Evolutionary conservation across 768 basidiomycete species (phyloP), one percentile per base, ranked within the genome.

Genomic region (Tubosaeta sp.): DNA sequence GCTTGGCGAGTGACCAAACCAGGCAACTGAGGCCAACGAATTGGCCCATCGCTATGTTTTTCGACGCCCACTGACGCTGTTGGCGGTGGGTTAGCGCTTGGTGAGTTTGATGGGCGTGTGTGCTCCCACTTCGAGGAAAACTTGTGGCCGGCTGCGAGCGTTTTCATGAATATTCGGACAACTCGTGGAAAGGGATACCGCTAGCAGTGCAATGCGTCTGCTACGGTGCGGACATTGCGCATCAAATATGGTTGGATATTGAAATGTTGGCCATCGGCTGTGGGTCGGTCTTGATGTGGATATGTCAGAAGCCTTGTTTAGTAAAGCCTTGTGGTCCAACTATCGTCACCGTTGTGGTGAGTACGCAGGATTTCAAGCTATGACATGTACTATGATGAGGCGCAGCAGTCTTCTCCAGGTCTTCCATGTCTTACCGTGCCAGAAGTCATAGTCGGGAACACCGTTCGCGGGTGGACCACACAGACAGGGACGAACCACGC

Each of bases 221-320:
- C 54, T 62, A 63, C 54, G 62, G 63, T 43, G 63, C 60, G 62
- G 63, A 63, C 48, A 65, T 63, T 65, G 63, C 48, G 38, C 63
- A 58, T 58, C 38, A 61, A 52, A 50, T 46, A 37, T 26, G 50
- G 42, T 53, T 27, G 38, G 17, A 43, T 42, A 42, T 42, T 50
- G 48, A 50, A 42, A 50, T 50, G 39, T 48, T 35, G 51, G 57
- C 45, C 50, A 56, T 55, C 56, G 61, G 61, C 39, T 64, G 51
- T 37, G 45, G 31, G 31, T 65, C 63, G 63, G 61, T 1, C 22
- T 16, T 43, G 22, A 52, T 39, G 61, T 60, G 62, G 60, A 51
- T 64, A 46, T 32, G 14, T 50, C 19, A 48, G 39, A 44, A 49
- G 43, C 41, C 66, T 68, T 22, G 66, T 66, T 66, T 66, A 38